Conservation (phyloP, 768 basidiomycete genomes). For the Rhodocollybia butyracea region DNA sequence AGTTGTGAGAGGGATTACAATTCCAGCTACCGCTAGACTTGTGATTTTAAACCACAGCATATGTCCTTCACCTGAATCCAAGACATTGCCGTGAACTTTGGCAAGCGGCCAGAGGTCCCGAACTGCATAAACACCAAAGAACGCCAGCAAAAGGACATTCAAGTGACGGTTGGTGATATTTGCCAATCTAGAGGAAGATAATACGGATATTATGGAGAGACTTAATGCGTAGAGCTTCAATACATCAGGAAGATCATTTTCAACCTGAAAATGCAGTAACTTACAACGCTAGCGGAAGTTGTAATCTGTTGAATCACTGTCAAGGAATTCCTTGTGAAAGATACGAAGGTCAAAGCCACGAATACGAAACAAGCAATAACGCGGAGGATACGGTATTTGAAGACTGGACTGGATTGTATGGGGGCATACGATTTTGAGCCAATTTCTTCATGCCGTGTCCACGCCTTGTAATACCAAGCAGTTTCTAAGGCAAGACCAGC, state of each 20-base stretch:
- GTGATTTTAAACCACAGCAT: slow-evolving; percentile 49
- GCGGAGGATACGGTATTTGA: slow-evolving; percentile 3
- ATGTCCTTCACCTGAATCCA: slow-evolving; percentile 40
- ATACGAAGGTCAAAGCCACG: neutral
- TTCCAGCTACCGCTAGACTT: slow-evolving; percentile 37
- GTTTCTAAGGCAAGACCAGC: neutral
- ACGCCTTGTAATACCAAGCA: neutral
- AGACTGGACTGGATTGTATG: neutral
- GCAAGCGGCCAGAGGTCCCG: slow-evolving; percentile 58
- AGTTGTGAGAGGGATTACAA: slow-evolving; percentile 47
- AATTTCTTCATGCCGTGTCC: neutral
- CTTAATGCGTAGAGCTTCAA: neutral
- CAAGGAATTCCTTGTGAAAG: neutral
- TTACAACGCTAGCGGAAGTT: neutral
- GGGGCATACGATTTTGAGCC: neutral
- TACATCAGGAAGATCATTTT: neutral
- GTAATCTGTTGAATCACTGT: neutral
- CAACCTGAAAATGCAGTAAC: neutral
- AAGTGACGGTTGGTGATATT: slow-evolving; percentile 17
- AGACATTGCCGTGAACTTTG: slow-evolving; percentile 40
- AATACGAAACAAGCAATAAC: neutral
- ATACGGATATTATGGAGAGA: neutral
- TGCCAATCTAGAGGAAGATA: neutral
- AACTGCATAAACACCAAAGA: slow-evolving; percentile 43
- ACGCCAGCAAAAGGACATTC: slow-evolving; percentile 26